Percentiles rank a stretch among this genome's conserved stretches.
phyloP scores from a whole-genome alignment of 306 rosid species.

The Phaseolus lunatus region DNA sequence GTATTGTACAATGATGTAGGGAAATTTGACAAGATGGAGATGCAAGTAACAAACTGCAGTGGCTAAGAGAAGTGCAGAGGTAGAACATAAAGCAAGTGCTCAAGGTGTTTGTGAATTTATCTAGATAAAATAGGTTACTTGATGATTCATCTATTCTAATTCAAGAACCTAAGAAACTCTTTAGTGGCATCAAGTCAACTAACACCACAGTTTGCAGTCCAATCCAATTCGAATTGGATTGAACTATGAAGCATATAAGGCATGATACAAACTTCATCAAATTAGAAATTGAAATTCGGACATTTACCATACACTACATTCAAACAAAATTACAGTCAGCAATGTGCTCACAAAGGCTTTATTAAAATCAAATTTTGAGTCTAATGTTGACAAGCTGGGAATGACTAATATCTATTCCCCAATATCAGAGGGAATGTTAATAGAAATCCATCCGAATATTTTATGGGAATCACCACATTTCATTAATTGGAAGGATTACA shows the following conservation, averaged over 20 bases:
- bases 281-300: not conserved
- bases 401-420: not conserved
- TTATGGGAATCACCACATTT: not conserved
- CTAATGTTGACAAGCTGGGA: not conserved
- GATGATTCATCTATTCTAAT: not conserved
- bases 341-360: not conserved
- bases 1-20: not conserved
- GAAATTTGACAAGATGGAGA: not conserved
- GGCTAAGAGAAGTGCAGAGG: not conserved
- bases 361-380: not conserved
- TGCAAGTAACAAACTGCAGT: not conserved
- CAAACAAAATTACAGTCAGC: not conserved
- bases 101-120: not conserved
- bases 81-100: not conserved
- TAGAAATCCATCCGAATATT: not conserved
- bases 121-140: not conserved
- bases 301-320: not conserved
- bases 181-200: not conserved
- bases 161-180: not conserved
- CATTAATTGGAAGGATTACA: not conserved
- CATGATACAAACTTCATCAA: not conserved
- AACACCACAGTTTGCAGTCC: not conserved
- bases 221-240: not conserved
- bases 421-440: not conserved
- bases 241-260: not conserved